phyloP scores from a whole-genome alignment of 345 rosid genomes.

The Nephelium lappaceum region DNA sequence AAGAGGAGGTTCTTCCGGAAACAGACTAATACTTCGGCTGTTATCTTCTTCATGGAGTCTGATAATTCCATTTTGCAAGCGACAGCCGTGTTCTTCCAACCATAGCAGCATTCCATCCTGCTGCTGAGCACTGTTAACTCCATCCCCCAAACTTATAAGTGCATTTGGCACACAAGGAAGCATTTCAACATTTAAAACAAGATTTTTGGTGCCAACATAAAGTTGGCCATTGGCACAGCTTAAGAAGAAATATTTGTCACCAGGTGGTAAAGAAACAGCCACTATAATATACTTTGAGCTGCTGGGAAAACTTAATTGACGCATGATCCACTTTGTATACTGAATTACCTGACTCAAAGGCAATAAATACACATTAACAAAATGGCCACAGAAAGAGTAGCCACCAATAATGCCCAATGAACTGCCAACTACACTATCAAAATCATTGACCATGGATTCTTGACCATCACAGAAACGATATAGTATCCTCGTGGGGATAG shows the following conservation, averaged over 20 bases:
- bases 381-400: constrained; percentile 48
- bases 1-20: constrained; percentile 71
- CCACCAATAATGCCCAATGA: constrained; percentile 81
- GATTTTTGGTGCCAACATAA: constrained; percentile 57
- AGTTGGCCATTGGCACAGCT: constrained; percentile 76
- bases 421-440: not conserved
- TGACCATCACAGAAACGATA: constrained; percentile 90
- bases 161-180: constrained; percentile 78
- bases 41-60: constrained; percentile 43
- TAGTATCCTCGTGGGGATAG: constrained; percentile 74
- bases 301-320: constrained; percentile 27
- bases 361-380: constrained; percentile 70
- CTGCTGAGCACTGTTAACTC: constrained; percentile 40
- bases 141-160: constrained; percentile 56
- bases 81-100: constrained; percentile 82
- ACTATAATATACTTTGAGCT: constrained; percentile 47
- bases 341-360: constrained; percentile 54
- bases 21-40: constrained; percentile 56
- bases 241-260: constrained; percentile 66
- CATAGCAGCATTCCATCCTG: constrained; percentile 89
- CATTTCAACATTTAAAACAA: constrained; percentile 50
- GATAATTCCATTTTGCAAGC: constrained; percentile 62
- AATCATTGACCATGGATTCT: constrained; percentile 26
- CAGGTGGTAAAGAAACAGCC: constrained; percentile 50
- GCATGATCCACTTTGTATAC: constrained; percentile 39